Base-by-base conservation (phyloP, 2,329 filamentous ascomycete species). In the Epichloe glyceriae region DNA sequence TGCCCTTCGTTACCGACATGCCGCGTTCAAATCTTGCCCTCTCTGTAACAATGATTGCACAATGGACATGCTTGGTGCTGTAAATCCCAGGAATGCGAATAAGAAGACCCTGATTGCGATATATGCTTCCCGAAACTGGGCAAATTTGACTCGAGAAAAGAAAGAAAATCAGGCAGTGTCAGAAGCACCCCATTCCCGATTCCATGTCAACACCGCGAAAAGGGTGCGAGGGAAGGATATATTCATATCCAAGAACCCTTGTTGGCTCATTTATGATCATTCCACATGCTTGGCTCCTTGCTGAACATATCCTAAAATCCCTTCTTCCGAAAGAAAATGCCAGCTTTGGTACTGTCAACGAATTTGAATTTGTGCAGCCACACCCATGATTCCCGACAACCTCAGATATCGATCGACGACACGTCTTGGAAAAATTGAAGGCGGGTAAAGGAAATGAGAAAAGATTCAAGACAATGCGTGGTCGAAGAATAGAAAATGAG, bases 11-110 rank as follows among this genome's bases (percentile, higher is more conserved):
- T 15, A 30, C 46, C 22, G 37, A 34, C 38, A 34, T 34, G 19
- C 46, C 46, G 6, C 46, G 34, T 47, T 22, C 17, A 46, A 41
- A 41, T 15, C 17, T 42, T 5, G 46, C 38, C 17, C 15, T 34
- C 37, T 19, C 26, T 19, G 26, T 11, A 49, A 19, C 17, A 42
- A 43, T 41, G 47, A 33, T n/a, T 34, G 39, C 30, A 44, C 38
- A 38, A 17, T 22, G 8, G 39, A 50, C 34, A 49, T 42, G 39
- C 53, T 30, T 49, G 50, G 48, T 54, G n/a, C 46, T 53, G 53
- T 52, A 45, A 42, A 47, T 54, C 51, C 49, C 44, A 52, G 50
- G 43, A 46, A 41, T 19, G 42, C 33, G 20, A 22, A 14, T 14
- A 30, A 10, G 7, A 19, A 48, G 20, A 39, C 34, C 48, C 17